Base-by-base conservation (phyloP, 371 early-diverging fungal species). In the Mortierella sp. region DNA sequence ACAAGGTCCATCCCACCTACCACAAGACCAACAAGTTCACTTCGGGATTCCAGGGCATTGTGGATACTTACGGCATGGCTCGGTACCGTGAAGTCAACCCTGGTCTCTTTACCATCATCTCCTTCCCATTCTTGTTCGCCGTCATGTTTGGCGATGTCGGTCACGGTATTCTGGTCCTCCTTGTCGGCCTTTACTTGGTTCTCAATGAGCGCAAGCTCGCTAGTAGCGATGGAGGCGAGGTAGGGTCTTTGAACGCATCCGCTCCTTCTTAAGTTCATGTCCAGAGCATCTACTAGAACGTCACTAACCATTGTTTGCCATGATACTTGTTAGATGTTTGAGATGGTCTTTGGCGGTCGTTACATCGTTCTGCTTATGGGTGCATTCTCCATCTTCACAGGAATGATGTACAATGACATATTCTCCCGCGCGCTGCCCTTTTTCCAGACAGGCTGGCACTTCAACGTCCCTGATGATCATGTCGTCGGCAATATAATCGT, bases 101-200 rank as follows among this genome's bases (percentile, higher is more conserved):
- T 34, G 99, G 98, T 34, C 89, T 99, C 38, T 99, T 99, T 73
- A 96, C 98, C 0, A 82, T 96, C 27, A 94, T 99, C 47, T 96
- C 98, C 0, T 99, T 99, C 89, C 99, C 99, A n/a, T 99, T 99
- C 83, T 79, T 99, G 58, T 99, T 99, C 84, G 99, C 99, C 42
- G 92, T 98, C 61, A 99, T 99, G 99, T 99, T 99, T 90, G 99
- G 99, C 62, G 99, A 99, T 85, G 88, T 99, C 48, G 99, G 99
- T 28, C 99, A 99, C 78, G 99, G 99, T 18, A 73, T 96, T 55
- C 66, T 99, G 52, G 87, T 98, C 82, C 79, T 95, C 7, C 71
- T 93, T 24, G 79, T 87, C 58, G 96, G 92, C 5, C 78, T 90
- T 2, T 94, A 91, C 70, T 81, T 98, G 60, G 88, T 91, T 51